Base-by-base conservation (phyloP, 371 early-diverging fungal species). In the Encephalitozoon romaleae region DNA sequence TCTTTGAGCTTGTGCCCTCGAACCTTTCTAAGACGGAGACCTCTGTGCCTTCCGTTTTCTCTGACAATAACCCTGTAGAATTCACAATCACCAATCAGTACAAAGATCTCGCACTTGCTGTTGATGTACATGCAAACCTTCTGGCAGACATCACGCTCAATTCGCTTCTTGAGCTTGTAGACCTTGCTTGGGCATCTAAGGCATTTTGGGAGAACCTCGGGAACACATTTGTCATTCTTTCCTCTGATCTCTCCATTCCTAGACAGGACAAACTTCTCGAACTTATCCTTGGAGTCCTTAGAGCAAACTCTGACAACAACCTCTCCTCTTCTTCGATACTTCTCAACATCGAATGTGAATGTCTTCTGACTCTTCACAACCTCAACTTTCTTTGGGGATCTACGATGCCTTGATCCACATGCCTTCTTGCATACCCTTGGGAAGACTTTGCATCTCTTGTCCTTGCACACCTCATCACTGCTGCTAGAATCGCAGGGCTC, bases 71-170 rank as follows among this genome's bases (percentile, higher is more conserved):
- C 59, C n/a, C 21, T 59, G 59, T 59, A 59, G 32, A 28, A 30
- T 0, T 34, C 59, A 34, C 59, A 59, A 12, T 30, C 59, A 0
- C 28, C 32, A 6, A 59, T 15, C 9, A 59, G 15, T 18, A 59
- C 32, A 21, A 59, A 59, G 30, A 59, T 59, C 34, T 59, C 59
- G 59, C 59, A 59, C 59, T 34, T 59, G 59, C 21, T 21, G 11
- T 59, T 59, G 59, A 59, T 28, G 59, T 59, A 59, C 59, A 59
- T 59, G 59, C 59, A 59, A 8, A 59, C 59, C 34, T 34, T 9
- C 6, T 12, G 4, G 28, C 38, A 34, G 21, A 59, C n/a, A 3
- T 18, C 28, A 0, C 11, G 6, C 59, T 59, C 59, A n/a, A 59
- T 59, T 5, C 34, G 21, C 12, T 15, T 25, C 59, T 59, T 59